Evolutionary conservation across 2,329 filamentous ascomycete species (phyloP), one percentile per base, ranked within the genome.

Genomic region (Chrysosporium queenslandicum): DNA sequence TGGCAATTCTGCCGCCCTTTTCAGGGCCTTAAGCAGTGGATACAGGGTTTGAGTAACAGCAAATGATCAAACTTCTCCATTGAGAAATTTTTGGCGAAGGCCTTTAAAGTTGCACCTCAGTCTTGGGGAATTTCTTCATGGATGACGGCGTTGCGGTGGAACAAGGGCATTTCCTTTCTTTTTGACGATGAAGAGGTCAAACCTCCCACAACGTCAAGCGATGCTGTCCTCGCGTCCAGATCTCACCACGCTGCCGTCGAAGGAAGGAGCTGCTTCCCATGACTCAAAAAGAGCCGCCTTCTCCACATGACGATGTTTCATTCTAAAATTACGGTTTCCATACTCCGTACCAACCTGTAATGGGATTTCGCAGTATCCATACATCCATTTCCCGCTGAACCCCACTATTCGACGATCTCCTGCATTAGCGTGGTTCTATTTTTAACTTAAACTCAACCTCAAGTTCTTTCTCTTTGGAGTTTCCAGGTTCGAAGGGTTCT

Each of bases 11-110:
- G 11, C 21, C 40, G 16, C 21, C 27, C 21, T n/a, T 43, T 42
- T 18, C 40, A 43, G 40, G 40, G 42, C 42, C n/a, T 45, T 30
- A 49, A 25, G 27, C n/a, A 12, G 21, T 6, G 20, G 32, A 27
- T 27, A 18, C 46, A 40, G 36, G 46, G 18, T 49, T 25, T 40
- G 23, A 49, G 46, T 49, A 29, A 41, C 34, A 40, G 25, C 16
- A 20, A 32, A 27, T 18, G 36, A 40, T 41, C 46, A 40, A 14
- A 49, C 34, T 49, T 21, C 46, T 41, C 46, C 46, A 41, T 49
- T 30, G n/a, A 41, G 46, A 21, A 49, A 49, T 49, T 20, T 49
- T 49, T 49, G 46, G 46, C 46, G 46, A 49, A 34, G 4, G 4
- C 7, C 29, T 39, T 32, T 4, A 11, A n/a, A 34, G 36, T 32